Base-by-base conservation (phyloP, 306 rosid genomes). In the Prunus fruticosa region DNA sequence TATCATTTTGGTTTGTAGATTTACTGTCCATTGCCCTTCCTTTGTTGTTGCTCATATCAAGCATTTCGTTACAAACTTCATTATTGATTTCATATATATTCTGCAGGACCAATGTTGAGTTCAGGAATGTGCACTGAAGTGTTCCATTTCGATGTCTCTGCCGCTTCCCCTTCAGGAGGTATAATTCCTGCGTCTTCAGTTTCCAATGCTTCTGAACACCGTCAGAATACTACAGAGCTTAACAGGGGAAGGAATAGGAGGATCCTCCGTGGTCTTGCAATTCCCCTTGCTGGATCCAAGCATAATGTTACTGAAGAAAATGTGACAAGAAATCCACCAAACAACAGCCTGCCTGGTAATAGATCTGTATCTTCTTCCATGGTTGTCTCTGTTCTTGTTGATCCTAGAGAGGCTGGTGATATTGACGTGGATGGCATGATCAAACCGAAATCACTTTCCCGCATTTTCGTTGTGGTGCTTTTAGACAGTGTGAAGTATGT, bases 111-210 rank as follows among this genome's bases (percentile, higher is more conserved):
- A 52, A 79, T 96, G 93, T 74, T 96, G 89, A 91, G 99, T 78
- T 96, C 99, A 38, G 99, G 99, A 70, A 82, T 86, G 94, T 96
- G 99, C 89, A 92, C 96, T 9, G 99, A 96, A 84, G 97, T 92
- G 81, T 96, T 96, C 72, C 99, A 91, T 86, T 96, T 96, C 70
- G 97, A 96, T 69, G 88, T 76, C 57, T 96, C 93, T 3, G 89
- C 96, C 45, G 81, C 87, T 69, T 69, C 85, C 13, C 45, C 80
- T 53, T 86, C 96, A 20, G 99, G 97, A 63, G 97, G 93, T 69
- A 90, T 96, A 67, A 77, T 96, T 73, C 93, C 96, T n/a, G 98
- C 93, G 60, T 74, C 99, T 57, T 49, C 97, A 66, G 89, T 89
- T 50, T 75, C 89, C 51, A 88, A 88, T 43, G 76, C 80, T 51